phyloP scores from a whole-genome alignment of 805 yeast species.

The Teunomyces barrocoloradensis region DNA sequence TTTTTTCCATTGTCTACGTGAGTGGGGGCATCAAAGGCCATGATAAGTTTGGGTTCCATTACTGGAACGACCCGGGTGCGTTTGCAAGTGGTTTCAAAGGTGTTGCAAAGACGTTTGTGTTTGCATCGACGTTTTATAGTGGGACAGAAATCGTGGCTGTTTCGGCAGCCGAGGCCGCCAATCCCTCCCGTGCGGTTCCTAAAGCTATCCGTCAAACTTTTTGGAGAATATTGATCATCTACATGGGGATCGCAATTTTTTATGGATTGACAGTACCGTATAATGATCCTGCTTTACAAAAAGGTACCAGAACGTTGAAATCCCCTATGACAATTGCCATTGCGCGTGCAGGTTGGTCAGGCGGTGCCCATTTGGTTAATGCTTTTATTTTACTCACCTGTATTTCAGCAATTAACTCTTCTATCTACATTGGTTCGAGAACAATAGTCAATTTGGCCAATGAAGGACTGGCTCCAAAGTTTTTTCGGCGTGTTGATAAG shows the following conservation, averaged over 20 bases:
- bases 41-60: slow-evolving; percentile 40
- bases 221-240: slow-evolving; percentile 51
- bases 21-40: slow-evolving; percentile 44
- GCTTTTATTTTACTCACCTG: slow-evolving; percentile 64
- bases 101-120: slow-evolving; percentile 56
- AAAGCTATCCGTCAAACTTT: slow-evolving; percentile 55
- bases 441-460: slow-evolving; percentile 63
- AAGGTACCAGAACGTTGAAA: slow-evolving; percentile 39
- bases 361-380: slow-evolving; percentile 52
- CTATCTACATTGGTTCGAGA: slow-evolving; percentile 68
- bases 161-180: slow-evolving; percentile 60
- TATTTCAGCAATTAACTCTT: slow-evolving; percentile 66
- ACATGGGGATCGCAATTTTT: slow-evolving; percentile 51
- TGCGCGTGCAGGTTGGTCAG: slow-evolving; percentile 39
- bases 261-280: slow-evolving; percentile 62
- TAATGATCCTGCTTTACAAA: slow-evolving; percentile 45
- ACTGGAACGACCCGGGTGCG: slow-evolving; percentile 44
- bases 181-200: slow-evolving; percentile 58
- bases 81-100: slow-evolving; percentile 50
- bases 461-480: slow-evolving; percentile 57
- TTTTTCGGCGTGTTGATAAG: slow-evolving; percentile 50
- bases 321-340: slow-evolving; percentile 42
- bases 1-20: slow-evolving; percentile 47
- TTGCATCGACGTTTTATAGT: slow-evolving; percentile 57
- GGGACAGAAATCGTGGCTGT: slow-evolving; percentile 59